Base-by-base conservation (phyloP, 371 early-diverging fungal species). In the Funneliformis caledonium region DNA sequence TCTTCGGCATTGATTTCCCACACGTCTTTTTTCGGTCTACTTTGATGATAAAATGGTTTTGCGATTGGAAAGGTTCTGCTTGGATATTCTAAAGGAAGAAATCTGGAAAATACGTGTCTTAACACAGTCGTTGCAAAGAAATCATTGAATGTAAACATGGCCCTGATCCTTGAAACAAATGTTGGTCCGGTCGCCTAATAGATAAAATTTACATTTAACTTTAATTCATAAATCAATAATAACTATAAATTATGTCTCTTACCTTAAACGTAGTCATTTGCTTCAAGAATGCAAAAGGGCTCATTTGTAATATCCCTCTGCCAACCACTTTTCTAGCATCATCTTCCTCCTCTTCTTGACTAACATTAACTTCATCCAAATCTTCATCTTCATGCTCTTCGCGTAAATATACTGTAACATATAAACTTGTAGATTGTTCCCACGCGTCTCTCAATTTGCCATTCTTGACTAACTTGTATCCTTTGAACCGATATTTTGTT, bases 401-500 rank as follows among this genome's bases (percentile, higher is more conserved):
- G 19, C 22, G 12, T 50, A 22, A 37, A 78, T 83, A 86, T 10
- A 86, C 83, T 2, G 85, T 82, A 59, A 83, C 86, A 61, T 81
- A 80, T 50, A 86, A 69, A 47, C 62, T 59, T 16, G 86, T 82
- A 12, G 85, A 80, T 45, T 86, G 82, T 72, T 83, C 81, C 86
- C 85, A 85, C 9, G 83, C 84, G 31, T 85, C 82, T 48, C 79
- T 31, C 37, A 85, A 42, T 74, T 76, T 76, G 11, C 81, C 82
- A 7, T 82, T 76, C 7, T 60, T 14, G 19, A 86, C 81, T 12
- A 84, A 82, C 82, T 86, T 86, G 70, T 82, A 82, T 64, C 85
- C 86, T 76, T 86, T 86, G 61, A 86, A 83, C 37, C 80, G 75
- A 61, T 84, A 86, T 42, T 81, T 67, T 47, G 83, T 81, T 10